Base-by-base conservation (phyloP, 2,329 filamentous ascomycete species). In the Cordyceps javanica region DNA sequence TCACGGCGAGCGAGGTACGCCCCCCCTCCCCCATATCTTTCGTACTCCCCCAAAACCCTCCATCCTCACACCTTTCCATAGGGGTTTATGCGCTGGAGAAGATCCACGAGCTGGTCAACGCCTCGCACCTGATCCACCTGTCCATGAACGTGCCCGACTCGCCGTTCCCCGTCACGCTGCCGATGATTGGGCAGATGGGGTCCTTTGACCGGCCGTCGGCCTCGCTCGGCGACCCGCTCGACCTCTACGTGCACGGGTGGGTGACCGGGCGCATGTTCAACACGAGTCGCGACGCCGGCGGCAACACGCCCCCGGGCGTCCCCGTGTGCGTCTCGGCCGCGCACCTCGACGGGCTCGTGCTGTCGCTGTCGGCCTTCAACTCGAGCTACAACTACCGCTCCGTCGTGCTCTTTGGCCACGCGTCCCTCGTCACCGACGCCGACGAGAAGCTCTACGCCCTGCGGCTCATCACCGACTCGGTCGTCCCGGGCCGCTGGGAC, bases 361-460 rank as follows among this genome's bases (percentile, higher is more conserved):
- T 96, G 32, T 82, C 88, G 21, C 80, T 95, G 14, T 91, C 90
- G 0, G 88, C 90, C 13, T 89, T 90, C 75, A 83, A 82, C 59
- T 90, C 95, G 76, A 89, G 83, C 74, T 92, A 90, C 77, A 93
- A 95, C 76, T 96, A 94, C 75, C 89, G 90, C 61, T 90, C 86
- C 39, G 89, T 88, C 11, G 76, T 91, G 9, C 77, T 94, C 13
- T 91, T 93, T 66, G 91, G 91, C 1, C 82, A 86, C 68, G 91
- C 87, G 0, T 77, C 72, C 9, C 71, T 87, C 2, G 88, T 96
- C 7, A 81, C 82, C 2, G 82, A 88, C 60, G 70, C 73, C 0
- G 81, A 79, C 3, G 91, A 96, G 75, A 89, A 89, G 68, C 68
- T 89, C 5, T 94, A 82, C 73, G 90, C 90, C 8, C 88, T 96